Percentiles rank a stretch among this genome's conserved stretches.
Evolutionary conservation across 1,284 basidiomycete species (phyloP).

Genomic region (Athelia psychrophila): DNA sequence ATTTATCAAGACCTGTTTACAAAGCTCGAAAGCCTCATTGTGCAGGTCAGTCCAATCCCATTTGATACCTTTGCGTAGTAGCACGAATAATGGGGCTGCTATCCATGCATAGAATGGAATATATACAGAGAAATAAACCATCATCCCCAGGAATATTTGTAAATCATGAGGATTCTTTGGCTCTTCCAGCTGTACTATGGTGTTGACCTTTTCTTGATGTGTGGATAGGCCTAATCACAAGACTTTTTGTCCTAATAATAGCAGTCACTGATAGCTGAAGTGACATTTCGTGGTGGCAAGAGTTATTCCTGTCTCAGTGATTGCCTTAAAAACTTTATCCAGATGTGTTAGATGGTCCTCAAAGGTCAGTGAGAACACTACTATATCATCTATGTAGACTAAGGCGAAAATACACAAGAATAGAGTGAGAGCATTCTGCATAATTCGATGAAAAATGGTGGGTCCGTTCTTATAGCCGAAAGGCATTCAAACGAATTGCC

Average conservation of each 20-base stretch:
- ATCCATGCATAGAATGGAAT: conserved; percentile 28
- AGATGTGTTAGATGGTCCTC: conserved; percentile 33
- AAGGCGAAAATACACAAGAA: conserved; percentile 36
- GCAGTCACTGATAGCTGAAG: conserved; percentile 28
- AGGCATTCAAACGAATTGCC: conserved; percentile 39
- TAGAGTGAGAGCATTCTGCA: conserved; percentile 33
- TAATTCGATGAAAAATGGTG: conserved; percentile 35
- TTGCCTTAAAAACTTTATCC: conserved; percentile 25
- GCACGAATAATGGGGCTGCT: conserved; percentile 21
- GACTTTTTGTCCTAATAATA: conserved; percentile 34
- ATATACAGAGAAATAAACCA: conserved; percentile 27
- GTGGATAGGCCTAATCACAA: conserved; percentile 26
- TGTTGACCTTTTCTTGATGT: conserved; percentile 23
- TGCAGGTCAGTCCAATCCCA: conserved; percentile 26
- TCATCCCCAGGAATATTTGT: conserved; percentile 30
- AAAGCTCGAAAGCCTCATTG: conserved; percentile 19
- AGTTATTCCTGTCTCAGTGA: conserved; percentile 26
- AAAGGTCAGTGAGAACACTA: conserved; percentile 28
- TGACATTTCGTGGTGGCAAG: conserved; percentile 32
- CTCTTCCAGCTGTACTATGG: conserved; percentile 18
- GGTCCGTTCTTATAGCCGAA: conserved; percentile 41
- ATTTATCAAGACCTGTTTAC: conserved; percentile 21
- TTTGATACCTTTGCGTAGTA: conserved; percentile 15
- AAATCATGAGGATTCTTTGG: conserved; percentile 22
- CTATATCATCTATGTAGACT: conserved; percentile 38